Percentiles rank a stretch among this genome's conserved stretches.
Evolutionary conservation across 2,329 filamentous ascomycete species (phyloP).

Genomic region (Penicillium brevicompactum): DNA sequence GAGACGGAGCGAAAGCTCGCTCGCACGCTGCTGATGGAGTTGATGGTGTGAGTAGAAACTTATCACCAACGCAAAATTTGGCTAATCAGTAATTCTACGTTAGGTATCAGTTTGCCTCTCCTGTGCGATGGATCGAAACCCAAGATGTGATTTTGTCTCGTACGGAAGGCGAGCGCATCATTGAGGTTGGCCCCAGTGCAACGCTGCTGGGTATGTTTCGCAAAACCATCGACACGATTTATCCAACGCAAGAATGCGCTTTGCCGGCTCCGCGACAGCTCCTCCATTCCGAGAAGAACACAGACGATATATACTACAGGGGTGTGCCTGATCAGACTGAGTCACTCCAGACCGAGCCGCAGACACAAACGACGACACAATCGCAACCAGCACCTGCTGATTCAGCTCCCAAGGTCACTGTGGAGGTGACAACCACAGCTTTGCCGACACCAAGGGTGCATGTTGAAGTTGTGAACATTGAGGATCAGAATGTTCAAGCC

Average conservation of each 20-base stretch:
- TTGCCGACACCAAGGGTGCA: neutral
- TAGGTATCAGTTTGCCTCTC: slow-evolving; percentile 17
- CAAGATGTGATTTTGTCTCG: slow-evolving; percentile 36
- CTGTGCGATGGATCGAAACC: slow-evolving; percentile 35
- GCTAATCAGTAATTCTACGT: neutral
- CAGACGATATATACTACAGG: neutral
- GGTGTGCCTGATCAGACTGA: neutral
- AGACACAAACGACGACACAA: neutral
- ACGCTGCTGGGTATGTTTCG: slow-evolving; percentile 38
- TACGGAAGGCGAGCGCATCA: slow-evolving; percentile 28
- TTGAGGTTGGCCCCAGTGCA: slow-evolving; percentile 41
- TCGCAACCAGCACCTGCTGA: neutral
- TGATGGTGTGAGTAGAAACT: slow-evolving; percentile 20
- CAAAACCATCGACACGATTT: slow-evolving; percentile 21
- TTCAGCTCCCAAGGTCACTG: neutral
- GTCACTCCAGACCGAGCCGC: neutral
- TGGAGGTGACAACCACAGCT: neutral
- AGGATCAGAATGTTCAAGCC: slow-evolving; percentile 20
- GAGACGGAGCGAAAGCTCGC: slow-evolving; percentile 11
- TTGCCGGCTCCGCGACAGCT: neutral
- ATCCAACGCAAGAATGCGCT: neutral
- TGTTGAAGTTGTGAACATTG: neutral
- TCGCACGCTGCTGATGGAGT: slow-evolving; percentile 19
- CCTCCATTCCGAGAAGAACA: neutral
- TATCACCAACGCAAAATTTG: neutral